These are phyloP conservation scores for Elaeagnus macrophylla DNA, from an alignment of 306 rosid genomes.

Conservation along the genomic window DNA sequence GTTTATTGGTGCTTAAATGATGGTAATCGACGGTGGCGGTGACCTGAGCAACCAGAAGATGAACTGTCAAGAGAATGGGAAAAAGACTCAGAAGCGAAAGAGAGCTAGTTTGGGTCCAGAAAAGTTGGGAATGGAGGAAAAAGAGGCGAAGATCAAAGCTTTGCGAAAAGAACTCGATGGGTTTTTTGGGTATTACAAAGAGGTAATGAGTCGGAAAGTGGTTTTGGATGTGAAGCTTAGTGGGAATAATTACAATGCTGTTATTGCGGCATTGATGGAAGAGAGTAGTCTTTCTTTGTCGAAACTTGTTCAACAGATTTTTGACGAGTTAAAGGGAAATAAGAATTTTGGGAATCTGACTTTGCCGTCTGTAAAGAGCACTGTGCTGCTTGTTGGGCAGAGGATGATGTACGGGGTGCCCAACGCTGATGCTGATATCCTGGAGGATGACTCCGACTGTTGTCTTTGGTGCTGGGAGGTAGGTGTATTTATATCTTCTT, in stretches of 20 bases:
- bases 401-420: conserved; percentile 68
- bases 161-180: conserved; percentile 48
- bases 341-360: conserved; percentile 36
- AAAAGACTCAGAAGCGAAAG: conserved; percentile 48
- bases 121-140: conserved; percentile 34
- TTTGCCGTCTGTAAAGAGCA: conserved; percentile 52
- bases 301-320: conserved; percentile 53
- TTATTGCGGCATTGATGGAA: conserved; percentile 61
- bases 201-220: conserved; percentile 31
- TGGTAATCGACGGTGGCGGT: conserved; percentile 19
- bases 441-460: conserved; percentile 62
- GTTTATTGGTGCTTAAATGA: conserved; percentile 3
- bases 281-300: conserved; percentile 75
- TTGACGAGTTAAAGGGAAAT: conserved; percentile 22
- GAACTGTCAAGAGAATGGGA: conserved; percentile 22
- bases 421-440: conserved; percentile 72
- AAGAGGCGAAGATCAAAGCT: conserved; percentile 27
- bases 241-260: conserved; percentile 21
- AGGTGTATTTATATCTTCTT: background rate
- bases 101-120: conserved; percentile 23
- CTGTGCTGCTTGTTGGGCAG: conserved; percentile 63
- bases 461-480: conserved; percentile 99
- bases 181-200: conserved; percentile 48
- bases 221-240: conserved; percentile 28
- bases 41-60: conserved; percentile 17